A percentile compares a stretch with the other conserved stretches of the same genome.
Conservation (phyloP, 257 asterid genomes). For the Solanum infundibuliforme region DNA sequence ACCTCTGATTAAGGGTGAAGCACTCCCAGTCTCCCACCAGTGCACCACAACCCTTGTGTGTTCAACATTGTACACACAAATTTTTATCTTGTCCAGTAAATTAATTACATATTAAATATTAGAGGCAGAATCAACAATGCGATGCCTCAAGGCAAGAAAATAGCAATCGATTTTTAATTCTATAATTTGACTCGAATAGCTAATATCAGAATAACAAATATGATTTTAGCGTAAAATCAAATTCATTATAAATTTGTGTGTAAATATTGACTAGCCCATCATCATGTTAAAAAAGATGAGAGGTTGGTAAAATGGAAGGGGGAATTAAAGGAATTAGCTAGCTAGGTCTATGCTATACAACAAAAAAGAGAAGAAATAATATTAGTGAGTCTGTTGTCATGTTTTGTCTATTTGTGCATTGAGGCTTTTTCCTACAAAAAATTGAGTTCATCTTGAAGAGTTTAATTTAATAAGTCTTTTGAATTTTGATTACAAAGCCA, state of each 20-base stretch:
- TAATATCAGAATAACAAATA: not conserved
- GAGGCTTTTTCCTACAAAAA: constrained; percentile 17
- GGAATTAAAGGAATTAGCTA: not conserved
- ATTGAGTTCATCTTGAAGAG: not conserved
- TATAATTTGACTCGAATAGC: not conserved
- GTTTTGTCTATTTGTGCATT: constrained; percentile 44
- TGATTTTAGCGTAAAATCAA: not conserved
- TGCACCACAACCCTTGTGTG: not conserved
- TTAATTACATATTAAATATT: not conserved
- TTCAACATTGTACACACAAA: not conserved
- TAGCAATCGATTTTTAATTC: too few species aligned
- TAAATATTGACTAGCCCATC: not conserved
- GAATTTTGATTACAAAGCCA: not conserved
- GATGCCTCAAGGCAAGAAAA: too few species aligned
- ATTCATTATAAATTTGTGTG: not conserved
- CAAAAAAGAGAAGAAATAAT: constrained; percentile 35
- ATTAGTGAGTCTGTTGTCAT: constrained; percentile 22
- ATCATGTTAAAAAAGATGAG: not conserved
- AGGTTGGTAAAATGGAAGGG: not conserved
- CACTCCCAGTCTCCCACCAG: too few species aligned
- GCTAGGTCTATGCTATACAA: constrained; percentile 17
- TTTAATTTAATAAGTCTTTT: constrained; percentile 27
- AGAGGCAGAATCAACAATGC: not conserved
- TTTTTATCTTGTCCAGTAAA: not conserved
- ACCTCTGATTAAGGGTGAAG: too few species aligned